phyloP scores from a whole-genome alignment of 2,329 filamentous ascomycete genomes.

The Paracamarosporium sp. region DNA sequence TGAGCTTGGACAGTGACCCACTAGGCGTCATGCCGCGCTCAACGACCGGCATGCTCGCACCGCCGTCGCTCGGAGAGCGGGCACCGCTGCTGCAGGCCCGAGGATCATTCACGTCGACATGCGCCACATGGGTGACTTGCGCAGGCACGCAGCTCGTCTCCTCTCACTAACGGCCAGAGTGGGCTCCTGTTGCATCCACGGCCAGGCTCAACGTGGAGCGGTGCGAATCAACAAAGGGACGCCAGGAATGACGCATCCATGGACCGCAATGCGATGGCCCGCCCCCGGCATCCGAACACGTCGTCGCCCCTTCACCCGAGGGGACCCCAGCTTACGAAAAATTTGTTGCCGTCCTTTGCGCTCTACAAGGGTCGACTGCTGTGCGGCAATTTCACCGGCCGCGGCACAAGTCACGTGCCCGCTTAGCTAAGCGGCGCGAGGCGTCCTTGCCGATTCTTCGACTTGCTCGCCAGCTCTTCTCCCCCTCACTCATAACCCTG shows the following conservation, averaged over 20 bases:
- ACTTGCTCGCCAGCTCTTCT: conserved; percentile 1
- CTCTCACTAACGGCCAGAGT: neutral
- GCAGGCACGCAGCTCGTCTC: conserved; percentile 8
- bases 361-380: neutral
- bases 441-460: conserved; percentile 7
- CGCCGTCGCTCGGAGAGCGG: conserved; percentile 4
- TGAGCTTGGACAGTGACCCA: conserved; percentile 5
- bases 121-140: conserved; percentile 7
- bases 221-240: too few species aligned
- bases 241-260: too few species aligned
- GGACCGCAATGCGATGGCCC: neutral
- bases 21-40: conserved; percentile 4
- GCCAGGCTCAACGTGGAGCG: neutral
- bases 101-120: neutral
- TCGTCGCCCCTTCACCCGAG: neutral
- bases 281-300: neutral
- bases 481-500: conserved; percentile 12
- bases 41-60: neutral
- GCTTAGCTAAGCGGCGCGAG: conserved; percentile 1
- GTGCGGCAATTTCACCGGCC: neutral
- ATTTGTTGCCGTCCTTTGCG: conserved; percentile 4
- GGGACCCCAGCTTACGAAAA: neutral
- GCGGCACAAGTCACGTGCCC: neutral
- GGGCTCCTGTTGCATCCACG: neutral
- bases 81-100: conserved; percentile 3